These are phyloP conservation scores for Tolypocladium ovalisporum DNA, from an alignment of 2,329 filamentous ascomycete species.

Conservation along the genomic window DNA sequence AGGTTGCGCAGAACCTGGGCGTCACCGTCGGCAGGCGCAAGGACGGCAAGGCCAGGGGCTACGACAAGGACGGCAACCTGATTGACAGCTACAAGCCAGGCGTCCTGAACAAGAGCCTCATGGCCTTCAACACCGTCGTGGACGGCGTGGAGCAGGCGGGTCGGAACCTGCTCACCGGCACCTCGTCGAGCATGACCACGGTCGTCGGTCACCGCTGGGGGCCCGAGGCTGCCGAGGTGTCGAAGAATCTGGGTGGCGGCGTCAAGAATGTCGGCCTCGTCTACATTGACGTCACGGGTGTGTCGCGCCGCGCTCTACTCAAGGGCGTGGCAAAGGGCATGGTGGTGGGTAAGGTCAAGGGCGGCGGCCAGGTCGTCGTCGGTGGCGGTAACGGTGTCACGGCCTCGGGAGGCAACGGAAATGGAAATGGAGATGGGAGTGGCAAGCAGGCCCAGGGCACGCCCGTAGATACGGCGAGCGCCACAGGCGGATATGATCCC, in stretches of 20 bases:
- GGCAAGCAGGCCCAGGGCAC: conserved; percentile 11
- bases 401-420: conserved; percentile 11
- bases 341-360: conserved; percentile 72
- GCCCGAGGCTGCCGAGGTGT: conserved; percentile 68
- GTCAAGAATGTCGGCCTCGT: conserved; percentile 95
- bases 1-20: conserved; percentile 82
- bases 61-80: conserved; percentile 59
- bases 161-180: conserved; percentile 62
- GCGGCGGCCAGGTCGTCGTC: conserved; percentile 63
- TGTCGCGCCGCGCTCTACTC: conserved; percentile 78
- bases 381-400: conserved; percentile 45
- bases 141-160: conserved; percentile 88
- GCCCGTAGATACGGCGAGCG: conserved; percentile 11
- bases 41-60: conserved; percentile 44
- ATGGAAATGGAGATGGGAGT: too few relatives aligned
- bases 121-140: conserved; percentile 89
- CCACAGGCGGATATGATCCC: conserved; percentile 13
- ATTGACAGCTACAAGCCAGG: conserved; percentile 70
- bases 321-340: conserved; percentile 96
- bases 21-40: conserved; percentile 52
- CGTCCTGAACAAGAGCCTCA: conserved; percentile 87
- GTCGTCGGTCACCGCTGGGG: conserved; percentile 89
- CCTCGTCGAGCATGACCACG: conserved; percentile 68
- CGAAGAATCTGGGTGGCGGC: conserved; percentile 66
- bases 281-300: conserved; percentile 92